A percentile compares a stretch with the other conserved stretches of the same genome.
Evolutionary conservation across 352 stramenopile species (phyloP).

Genomic region (Globisporangium cystogenes): DNA sequence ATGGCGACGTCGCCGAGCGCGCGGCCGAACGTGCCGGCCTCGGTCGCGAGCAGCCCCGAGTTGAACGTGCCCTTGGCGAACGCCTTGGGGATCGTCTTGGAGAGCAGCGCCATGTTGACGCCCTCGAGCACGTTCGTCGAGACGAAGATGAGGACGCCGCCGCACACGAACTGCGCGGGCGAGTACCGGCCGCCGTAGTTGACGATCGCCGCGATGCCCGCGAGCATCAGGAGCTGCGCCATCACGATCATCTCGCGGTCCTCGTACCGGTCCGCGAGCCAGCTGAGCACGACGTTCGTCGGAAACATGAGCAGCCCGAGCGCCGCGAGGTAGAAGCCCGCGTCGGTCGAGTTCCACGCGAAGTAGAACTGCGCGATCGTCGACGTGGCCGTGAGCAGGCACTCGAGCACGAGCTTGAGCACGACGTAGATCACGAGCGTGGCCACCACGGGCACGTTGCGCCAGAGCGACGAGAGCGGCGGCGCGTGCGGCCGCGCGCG

Average conservation of each 20-base stretch:
- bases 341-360: slow-evolving; percentile 77
- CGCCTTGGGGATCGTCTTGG: slow-evolving; percentile 91
- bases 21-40: slow-evolving; percentile 88
- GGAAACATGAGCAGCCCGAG: slow-evolving; percentile 91
- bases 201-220: slow-evolving; percentile 87
- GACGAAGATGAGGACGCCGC: slow-evolving; percentile 89
- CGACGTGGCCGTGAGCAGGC: slow-evolving; percentile 79
- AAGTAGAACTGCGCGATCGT: slow-evolving; percentile 90
- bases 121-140: slow-evolving; percentile 92
- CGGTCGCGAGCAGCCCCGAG: slow-evolving; percentile 90
- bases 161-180: slow-evolving; percentile 80
- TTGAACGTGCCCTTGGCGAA: slow-evolving; percentile 94
- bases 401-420: slow-evolving; percentile 90
- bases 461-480: slow-evolving; percentile 52
- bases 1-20: slow-evolving; percentile 85
- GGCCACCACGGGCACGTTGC: slow-evolving; percentile 70
- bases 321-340: slow-evolving; percentile 84
- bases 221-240: slow-evolving; percentile 82
- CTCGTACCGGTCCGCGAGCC: slow-evolving; percentile 86
- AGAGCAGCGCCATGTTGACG: slow-evolving; percentile 91
- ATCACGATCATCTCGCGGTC: slow-evolving; percentile 90
- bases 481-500: neutral
- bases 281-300: slow-evolving; percentile 87
- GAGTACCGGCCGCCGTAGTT: slow-evolving; percentile 79
- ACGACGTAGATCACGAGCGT: slow-evolving; percentile 88